These are phyloP conservation scores for Cladosporium halotolerans DNA, from an alignment of 2,329 filamentous ascomycete species.

Conservation along the genomic window DNA sequence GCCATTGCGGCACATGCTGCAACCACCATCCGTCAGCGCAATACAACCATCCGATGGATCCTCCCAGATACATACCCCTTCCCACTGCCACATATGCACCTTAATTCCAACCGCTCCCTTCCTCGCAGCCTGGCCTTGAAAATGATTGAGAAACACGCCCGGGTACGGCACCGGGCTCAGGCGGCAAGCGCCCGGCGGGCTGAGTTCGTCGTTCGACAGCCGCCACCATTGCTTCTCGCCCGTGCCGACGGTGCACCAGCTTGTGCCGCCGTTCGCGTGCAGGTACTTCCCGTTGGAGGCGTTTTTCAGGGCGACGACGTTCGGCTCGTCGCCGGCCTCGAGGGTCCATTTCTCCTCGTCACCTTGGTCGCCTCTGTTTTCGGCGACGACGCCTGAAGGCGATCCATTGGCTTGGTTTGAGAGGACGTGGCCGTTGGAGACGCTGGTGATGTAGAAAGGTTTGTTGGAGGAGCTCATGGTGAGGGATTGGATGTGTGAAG, in stretches of 20 bases:
- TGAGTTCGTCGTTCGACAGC: conserved; percentile 4
- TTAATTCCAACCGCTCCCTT: conserved; percentile 1
- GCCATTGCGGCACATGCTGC: background rate
- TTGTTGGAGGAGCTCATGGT: background rate
- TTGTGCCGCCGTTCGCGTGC: background rate
- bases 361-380: conserved; percentile 8
- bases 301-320: conserved; percentile 3
- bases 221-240: conserved; percentile 10
- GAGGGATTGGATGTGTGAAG: background rate
- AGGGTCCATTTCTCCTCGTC: conserved; percentile 9
- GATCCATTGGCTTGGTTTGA: background rate
- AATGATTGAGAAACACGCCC: conserved; percentile 5
- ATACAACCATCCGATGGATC: background rate
- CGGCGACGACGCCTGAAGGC: conserved; percentile 2
- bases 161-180: background rate
- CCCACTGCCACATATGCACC: conserved; percentile 8
- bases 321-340: conserved; percentile 4
- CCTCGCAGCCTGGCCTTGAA: background rate
- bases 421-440: conserved; percentile 9
- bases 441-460: conserved; percentile 1
- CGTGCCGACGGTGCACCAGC: background rate
- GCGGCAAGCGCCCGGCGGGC: conserved; percentile 2
- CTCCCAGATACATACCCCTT: background rate
- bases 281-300: conserved; percentile 2
- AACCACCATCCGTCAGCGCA: background rate